Base-by-base conservation (phyloP, 441 rosid genomes). In the Metrosideros polymorpha region DNA sequence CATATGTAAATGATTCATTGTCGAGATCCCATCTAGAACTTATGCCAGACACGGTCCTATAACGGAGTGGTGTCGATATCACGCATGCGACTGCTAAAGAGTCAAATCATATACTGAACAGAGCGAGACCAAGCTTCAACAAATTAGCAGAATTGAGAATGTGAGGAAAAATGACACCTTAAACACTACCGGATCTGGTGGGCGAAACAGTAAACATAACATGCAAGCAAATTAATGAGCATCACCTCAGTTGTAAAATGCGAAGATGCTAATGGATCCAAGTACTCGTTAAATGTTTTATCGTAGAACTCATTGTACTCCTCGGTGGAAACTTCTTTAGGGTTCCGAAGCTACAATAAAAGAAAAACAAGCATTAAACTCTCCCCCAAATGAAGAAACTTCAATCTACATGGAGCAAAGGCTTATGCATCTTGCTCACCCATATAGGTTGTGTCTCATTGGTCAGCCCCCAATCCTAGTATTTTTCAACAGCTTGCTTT, bases 361-460 rank as follows among this genome's bases (percentile, higher is more conserved):
- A 53, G 39, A 25, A 29, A 90, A 49, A 84, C 57, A 45, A n/a
- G 83, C 35, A 49, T 85, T 88, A 71, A 89, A 18, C 79, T 53
- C 66, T 42, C 42, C 9, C 61, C 14, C 35, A 55, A 82, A 87
- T 57, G 49, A 75, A 29, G 49, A 52, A 59, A 84, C 79, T 54
- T 39, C 59, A 54, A 51, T 35, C 32, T 42, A 82, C 56, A 84
- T 30, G 52, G 55, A 42, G 53, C 83, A 84, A 59, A 59, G 83
- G 53, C 27, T 66, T 50, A 39, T 22, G 47, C 79, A 52, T 86
- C 87, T 55, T 66, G 90, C 94, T 88, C 84, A 96, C 99, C 99
- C 99, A 97, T 85, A 97, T 90, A 83, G 99, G 99, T 79, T 97
- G 98, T 18, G 98, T 97, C 93, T 97, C 99, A 89, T 97, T 97